Conservation (phyloP, 345 rosid species). For the Zanthoxylum bungeanum region DNA sequence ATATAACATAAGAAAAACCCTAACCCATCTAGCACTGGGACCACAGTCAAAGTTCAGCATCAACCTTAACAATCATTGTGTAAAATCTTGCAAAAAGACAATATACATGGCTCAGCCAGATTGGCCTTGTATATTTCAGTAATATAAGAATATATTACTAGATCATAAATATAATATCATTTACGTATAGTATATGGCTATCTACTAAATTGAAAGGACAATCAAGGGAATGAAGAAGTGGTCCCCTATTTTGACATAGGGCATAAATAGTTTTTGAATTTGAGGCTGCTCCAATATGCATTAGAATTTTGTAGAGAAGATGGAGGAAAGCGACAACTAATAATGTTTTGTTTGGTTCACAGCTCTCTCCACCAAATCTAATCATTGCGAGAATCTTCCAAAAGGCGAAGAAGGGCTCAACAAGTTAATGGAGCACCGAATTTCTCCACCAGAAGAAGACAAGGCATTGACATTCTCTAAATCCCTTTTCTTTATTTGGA, state of each 20-base stretch:
- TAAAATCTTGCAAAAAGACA: slow-evolving; percentile 9
- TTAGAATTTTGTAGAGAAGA: slow-evolving; percentile 13
- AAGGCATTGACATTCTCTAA: slow-evolving; percentile 12
- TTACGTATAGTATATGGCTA: slow-evolving; percentile 5
- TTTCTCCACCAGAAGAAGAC: slow-evolving; percentile 22
- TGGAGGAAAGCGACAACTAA: slow-evolving; percentile 15
- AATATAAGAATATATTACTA: slow-evolving; percentile 11
- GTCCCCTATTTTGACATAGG: slow-evolving; percentile 23
- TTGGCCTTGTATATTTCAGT: slow-evolving; percentile 8
- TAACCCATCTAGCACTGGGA: slow-evolving; percentile 19
- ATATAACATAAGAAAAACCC: slow-evolving; percentile 9
- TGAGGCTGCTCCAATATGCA: slow-evolving; percentile 7
- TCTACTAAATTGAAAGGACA: slow-evolving; percentile 16
- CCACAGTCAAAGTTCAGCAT: slow-evolving; percentile 17
- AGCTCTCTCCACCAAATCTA: slow-evolving; percentile 11
- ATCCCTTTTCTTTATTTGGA: slow-evolving; percentile 5
- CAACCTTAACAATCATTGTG: slow-evolving; percentile 8
- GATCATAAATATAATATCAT: slow-evolving; percentile 6
- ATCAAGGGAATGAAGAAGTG: slow-evolving; percentile 24
- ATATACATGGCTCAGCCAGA: slow-evolving; percentile 7
- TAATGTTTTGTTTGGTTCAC: slow-evolving; percentile 4
- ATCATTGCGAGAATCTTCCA: slow-evolving; percentile 26
- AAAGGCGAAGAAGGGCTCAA: slow-evolving; percentile 17
- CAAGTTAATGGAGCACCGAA: not conserved
- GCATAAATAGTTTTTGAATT: slow-evolving; percentile 8